These are phyloP conservation scores for Penicillium sp. DNA, from an alignment of 2,329 filamentous ascomycete species.

Conservation along the genomic window DNA sequence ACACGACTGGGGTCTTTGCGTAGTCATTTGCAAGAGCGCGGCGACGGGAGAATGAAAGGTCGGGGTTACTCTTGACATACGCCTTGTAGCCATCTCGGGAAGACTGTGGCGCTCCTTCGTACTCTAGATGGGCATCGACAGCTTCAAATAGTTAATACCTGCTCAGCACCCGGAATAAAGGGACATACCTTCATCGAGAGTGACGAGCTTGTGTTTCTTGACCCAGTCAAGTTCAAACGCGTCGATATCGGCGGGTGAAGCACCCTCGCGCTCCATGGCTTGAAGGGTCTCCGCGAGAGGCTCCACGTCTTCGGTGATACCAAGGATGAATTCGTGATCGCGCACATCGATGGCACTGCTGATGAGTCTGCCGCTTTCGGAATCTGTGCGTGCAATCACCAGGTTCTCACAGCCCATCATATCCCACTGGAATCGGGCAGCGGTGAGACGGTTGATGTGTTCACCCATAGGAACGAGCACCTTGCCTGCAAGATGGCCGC, in stretches of 20 bases:
- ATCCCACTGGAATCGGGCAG: constrained; percentile 96
- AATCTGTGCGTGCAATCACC: constrained; percentile 92
- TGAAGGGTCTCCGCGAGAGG: constrained; percentile 88
- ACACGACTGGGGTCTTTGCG: constrained; percentile 70
- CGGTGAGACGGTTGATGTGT: constrained; percentile 92
- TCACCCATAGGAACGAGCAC: constrained; percentile 91
- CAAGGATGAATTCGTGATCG: constrained; percentile 96
- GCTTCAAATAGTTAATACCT: constrained; percentile 49
- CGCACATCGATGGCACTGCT: constrained; percentile 90
- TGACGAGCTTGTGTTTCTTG: constrained; percentile 78
- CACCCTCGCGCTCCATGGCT: constrained; percentile 81
- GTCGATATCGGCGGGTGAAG: constrained; percentile 78
- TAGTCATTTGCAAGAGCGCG: constrained; percentile 70
- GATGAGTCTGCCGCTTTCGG: constrained; percentile 87
- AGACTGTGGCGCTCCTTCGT: constrained; percentile 64
- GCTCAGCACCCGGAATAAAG: neutral
- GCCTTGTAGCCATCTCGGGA: constrained; percentile 69
- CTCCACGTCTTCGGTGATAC: constrained; percentile 75
- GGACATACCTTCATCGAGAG: constrained; percentile 74
- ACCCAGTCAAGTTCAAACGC: constrained; percentile 86
- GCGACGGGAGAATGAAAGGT: constrained; percentile 77
- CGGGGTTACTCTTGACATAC: constrained; percentile 63
- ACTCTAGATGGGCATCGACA: constrained; percentile 71
- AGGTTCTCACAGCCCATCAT: constrained; percentile 96
- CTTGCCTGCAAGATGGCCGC: constrained; percentile 93